Evolutionary conservation across 768 basidiomycete species (phyloP).

Genomic region (Cystofilobasidium ferigula): DNA sequence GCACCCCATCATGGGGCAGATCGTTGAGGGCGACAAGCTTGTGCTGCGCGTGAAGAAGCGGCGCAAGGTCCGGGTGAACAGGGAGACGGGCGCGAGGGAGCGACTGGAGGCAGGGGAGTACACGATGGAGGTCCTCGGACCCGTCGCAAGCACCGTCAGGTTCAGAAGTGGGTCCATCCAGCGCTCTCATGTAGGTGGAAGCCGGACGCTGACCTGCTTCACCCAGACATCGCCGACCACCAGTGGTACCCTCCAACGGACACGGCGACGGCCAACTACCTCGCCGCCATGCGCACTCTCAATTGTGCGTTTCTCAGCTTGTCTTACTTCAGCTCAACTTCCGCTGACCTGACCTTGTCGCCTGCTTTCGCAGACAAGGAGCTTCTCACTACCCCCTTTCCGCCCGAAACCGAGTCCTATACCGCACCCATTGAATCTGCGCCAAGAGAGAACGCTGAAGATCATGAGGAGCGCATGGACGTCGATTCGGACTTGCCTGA

Average conservation of each 20-base stretch:
- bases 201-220: too few relatives aligned
- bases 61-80: constrained; percentile 15
- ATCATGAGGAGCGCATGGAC: too few relatives aligned
- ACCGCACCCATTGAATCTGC: not conserved
- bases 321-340: not conserved
- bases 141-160: constrained; percentile 18
- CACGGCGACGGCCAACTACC: not conserved
- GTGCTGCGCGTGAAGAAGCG: constrained; percentile 20
- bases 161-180: constrained; percentile 17
- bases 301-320: not conserved
- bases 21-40: constrained; percentile 19
- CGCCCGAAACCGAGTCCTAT: constrained; percentile 7
- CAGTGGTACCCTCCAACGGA: constrained; percentile 7
- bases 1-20: constrained; percentile 9
- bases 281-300: not conserved
- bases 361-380: not conserved
- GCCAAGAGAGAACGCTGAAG: too few relatives aligned
- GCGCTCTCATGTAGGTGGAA: too few relatives aligned
- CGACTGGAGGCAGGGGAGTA: constrained; percentile 19
- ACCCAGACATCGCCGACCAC: constrained; percentile 23
- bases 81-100: constrained; percentile 5
- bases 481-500: not conserved
- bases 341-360: not conserved
- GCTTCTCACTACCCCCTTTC: not conserved
- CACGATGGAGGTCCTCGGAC: constrained; percentile 20